Evolutionary conservation across 305 asterid species (phyloP).

Genomic region (Plantago lanceolata): DNA sequence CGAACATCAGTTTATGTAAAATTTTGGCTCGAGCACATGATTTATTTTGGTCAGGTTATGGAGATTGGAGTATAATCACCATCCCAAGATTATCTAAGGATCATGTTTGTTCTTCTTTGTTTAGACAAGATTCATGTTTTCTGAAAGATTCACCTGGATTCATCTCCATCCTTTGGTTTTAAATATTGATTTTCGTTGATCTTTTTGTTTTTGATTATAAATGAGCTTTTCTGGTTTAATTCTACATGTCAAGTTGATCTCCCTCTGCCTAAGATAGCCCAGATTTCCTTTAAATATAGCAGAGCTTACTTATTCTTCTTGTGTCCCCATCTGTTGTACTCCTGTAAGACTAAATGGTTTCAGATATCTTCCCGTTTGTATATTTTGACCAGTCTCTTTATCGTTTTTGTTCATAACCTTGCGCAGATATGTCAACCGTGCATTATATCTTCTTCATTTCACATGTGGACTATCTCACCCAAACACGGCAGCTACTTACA

Average conservation of each 20-base stretch:
- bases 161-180: neutral
- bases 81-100: no score
- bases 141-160: no score
- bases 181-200: neutral
- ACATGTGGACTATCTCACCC: slow-evolving; percentile 99
- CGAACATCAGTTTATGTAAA: neutral
- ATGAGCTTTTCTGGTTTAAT: no score
- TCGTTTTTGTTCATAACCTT: slow-evolving; percentile 25
- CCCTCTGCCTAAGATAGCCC: slow-evolving; percentile 1
- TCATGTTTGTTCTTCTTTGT: no score
- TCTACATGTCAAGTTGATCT: no score
- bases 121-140: no score
- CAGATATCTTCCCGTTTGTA: neutral
- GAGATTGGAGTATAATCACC: no score
- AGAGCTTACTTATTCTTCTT: slow-evolving; percentile 7
- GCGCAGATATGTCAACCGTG: slow-evolving; percentile 96
- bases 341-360: neutral
- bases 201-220: no score
- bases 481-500: slow-evolving; percentile 98
- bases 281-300: slow-evolving; percentile 4
- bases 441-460: slow-evolving; percentile 91
- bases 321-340: neutral
- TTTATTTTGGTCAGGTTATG: no score
- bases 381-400: slow-evolving; percentile 18
- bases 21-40: no score